Percentiles rank a stretch among this genome's conserved stretches.
Conservation (phyloP, 225 moss, liverwort and hornwort genomes). For the Marchantia polymorpha region DNA sequence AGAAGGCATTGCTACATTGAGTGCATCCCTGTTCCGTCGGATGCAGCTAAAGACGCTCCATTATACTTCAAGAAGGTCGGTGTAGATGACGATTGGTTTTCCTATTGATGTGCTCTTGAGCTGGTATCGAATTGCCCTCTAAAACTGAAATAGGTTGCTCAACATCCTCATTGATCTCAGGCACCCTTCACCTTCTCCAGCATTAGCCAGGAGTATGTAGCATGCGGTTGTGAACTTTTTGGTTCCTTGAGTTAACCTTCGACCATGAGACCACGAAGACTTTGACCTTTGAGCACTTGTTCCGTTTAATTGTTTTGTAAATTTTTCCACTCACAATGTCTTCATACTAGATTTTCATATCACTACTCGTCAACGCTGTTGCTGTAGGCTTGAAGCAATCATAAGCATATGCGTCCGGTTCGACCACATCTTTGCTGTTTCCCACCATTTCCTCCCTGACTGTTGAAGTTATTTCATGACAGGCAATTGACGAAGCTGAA, state of each 20-base stretch:
- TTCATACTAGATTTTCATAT: no score
- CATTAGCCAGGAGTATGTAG: no score
- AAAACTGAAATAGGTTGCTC: no score
- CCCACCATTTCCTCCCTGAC: background rate
- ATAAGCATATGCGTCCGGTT: background rate
- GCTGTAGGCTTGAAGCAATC: no score
- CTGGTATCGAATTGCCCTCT: no score
- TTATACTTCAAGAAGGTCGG: slow-evolving; percentile 97
- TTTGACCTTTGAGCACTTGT: background rate
- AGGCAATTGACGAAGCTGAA: slow-evolving; percentile 99
- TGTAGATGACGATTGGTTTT: background rate
- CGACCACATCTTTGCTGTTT: background rate
- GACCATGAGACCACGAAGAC: no score
- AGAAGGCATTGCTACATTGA: slow-evolving; percentile 84
- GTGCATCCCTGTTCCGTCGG: slow-evolving; percentile 81
- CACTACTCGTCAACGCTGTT: no score
- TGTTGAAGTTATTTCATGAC: slow-evolving; percentile 9
- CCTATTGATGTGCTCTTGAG: no score
- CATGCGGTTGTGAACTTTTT: no score
- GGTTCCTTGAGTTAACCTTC: no score
- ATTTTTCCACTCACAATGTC: background rate
- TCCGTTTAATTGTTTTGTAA: background rate
- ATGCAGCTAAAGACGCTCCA: slow-evolving; percentile 74
- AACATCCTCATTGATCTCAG: no score
- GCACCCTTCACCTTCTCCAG: no score